Percentiles rank a stretch among this genome's conserved stretches.
Conservation (phyloP, 306 rosid species). For the Mucuna pruriens region DNA sequence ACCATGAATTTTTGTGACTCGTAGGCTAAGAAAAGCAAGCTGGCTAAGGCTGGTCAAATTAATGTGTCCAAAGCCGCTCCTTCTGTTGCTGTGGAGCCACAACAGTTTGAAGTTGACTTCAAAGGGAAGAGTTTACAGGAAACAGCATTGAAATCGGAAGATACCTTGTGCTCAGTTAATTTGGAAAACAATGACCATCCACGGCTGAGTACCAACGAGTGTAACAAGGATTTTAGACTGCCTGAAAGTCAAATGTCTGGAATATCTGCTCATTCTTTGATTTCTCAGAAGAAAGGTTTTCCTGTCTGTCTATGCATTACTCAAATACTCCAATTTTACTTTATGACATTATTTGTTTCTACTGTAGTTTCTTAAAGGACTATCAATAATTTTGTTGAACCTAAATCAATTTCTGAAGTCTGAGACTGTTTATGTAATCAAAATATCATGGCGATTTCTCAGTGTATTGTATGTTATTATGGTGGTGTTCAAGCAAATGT, state of each 20-base stretch:
- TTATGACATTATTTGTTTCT: background rate
- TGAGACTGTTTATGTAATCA: background rate
- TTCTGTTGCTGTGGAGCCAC: conserved; percentile 31
- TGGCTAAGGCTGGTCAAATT: conserved; percentile 40
- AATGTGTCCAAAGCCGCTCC: conserved; percentile 50
- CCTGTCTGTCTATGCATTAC: conserved; percentile 29
- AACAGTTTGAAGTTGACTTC: conserved; percentile 41
- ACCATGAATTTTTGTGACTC: conserved; percentile 30
- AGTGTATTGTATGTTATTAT: background rate
- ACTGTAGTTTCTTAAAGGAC: conserved; percentile 4
- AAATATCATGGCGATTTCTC: conserved; percentile 13
- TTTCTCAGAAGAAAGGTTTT: conserved; percentile 61
- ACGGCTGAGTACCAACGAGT: conserved; percentile 28
- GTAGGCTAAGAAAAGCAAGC: conserved; percentile 66
- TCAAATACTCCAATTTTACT: background rate
- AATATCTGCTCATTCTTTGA: conserved; percentile 49
- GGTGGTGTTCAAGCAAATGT: background rate
- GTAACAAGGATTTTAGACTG: conserved; percentile 41
- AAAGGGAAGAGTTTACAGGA: conserved; percentile 39
- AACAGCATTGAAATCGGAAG: conserved; percentile 49
- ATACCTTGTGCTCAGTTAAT: conserved; percentile 34
- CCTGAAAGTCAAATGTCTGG: conserved; percentile 54
- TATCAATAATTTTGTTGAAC: background rate
- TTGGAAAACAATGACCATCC: conserved; percentile 42
- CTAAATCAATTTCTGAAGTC: background rate